Conservation (phyloP, 352 stramenopile species). For the Phytopythium mirpurense region DNA sequence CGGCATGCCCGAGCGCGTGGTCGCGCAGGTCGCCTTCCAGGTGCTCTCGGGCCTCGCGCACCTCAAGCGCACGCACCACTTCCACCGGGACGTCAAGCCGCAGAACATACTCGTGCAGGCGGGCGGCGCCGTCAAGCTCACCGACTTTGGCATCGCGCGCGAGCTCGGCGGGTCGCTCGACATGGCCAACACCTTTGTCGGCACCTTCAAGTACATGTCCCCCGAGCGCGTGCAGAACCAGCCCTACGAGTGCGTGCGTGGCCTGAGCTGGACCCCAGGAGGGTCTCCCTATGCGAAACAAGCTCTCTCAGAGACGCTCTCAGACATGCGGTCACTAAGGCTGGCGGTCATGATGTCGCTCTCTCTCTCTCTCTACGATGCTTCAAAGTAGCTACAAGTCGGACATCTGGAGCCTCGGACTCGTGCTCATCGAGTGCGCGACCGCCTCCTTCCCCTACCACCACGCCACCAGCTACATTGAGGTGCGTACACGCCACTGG, state of each 20-base stretch:
- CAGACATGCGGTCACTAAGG: too few relatives aligned
- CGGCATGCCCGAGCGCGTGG: constrained; percentile 41
- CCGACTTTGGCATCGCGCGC: constrained; percentile 68
- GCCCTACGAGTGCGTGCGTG: constrained; percentile 66
- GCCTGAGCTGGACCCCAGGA: too few relatives aligned
- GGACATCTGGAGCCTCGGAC: constrained; percentile 72
- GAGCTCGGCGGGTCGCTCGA: constrained; percentile 61
- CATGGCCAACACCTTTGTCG: constrained; percentile 87
- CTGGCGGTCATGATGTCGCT: too few relatives aligned
- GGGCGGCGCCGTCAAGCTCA: constrained; percentile 75
- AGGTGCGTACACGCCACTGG: constrained; percentile 41
- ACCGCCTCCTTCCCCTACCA: constrained; percentile 53
- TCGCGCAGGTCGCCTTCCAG: constrained; percentile 56
- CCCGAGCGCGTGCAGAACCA: constrained; percentile 88
- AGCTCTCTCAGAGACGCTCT: too few relatives aligned
- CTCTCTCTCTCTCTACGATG: too few relatives aligned
- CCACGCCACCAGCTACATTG: constrained; percentile 57
- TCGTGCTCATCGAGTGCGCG: constrained; percentile 69
- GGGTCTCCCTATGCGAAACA: too few relatives aligned
- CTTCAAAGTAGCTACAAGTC: constrained; percentile 82
- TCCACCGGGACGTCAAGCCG: constrained; percentile 93
- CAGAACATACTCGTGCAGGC: constrained; percentile 89
- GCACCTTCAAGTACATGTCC: constrained; percentile 92
- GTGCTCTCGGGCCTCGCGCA: constrained; percentile 53
- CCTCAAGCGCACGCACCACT: constrained; percentile 65